These are phyloP conservation scores for Ustilago bromivora DNA, from an alignment of 1,284 basidiomycete species.

Conservation along the genomic window DNA sequence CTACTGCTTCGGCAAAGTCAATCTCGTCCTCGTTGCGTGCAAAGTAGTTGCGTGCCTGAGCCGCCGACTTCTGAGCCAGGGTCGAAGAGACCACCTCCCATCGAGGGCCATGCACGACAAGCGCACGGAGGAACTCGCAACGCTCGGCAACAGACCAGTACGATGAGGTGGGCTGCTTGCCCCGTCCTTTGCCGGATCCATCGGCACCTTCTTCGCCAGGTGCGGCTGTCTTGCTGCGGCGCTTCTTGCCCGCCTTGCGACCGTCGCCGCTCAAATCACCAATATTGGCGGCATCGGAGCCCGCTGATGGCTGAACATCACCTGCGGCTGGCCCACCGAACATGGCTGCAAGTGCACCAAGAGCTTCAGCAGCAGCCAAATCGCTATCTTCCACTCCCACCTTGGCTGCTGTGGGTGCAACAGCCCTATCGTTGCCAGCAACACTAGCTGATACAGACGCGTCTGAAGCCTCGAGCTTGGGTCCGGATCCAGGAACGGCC, in stretches of 20 bases:
- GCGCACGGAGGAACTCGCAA: constrained; percentile 75
- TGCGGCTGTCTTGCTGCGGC: constrained; percentile 31
- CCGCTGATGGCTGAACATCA: constrained; percentile 13
- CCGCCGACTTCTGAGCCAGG: constrained; percentile 82
- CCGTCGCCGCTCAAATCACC: constrained; percentile 21
- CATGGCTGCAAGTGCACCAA: constrained; percentile 68
- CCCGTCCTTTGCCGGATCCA: constrained; percentile 39
- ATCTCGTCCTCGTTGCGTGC: constrained; percentile 60
- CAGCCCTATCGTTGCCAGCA: neutral
- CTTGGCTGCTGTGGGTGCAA: constrained; percentile 12
- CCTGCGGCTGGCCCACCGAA: constrained; percentile 25
- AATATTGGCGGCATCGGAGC: neutral
- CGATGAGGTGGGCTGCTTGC: constrained; percentile 67
- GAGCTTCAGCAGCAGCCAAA: constrained; percentile 70
- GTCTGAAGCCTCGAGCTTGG: constrained; percentile 14
- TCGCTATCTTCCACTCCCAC: constrained; percentile 62
- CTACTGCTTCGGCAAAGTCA: constrained; percentile 63
- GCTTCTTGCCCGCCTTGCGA: constrained; percentile 42
- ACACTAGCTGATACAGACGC: neutral
- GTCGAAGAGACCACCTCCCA: constrained; percentile 80
- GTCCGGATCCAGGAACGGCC: neutral
- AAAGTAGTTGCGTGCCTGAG: constrained; percentile 81
- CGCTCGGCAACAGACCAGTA: constrained; percentile 74
- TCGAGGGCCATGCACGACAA: constrained; percentile 79
- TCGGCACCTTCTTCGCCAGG: constrained; percentile 36